Percentiles rank a stretch among this genome's conserved stretches.
Evolutionary conservation across 108 stramenopile species (phyloP).

Genomic region (Cyclotella sp.): DNA sequence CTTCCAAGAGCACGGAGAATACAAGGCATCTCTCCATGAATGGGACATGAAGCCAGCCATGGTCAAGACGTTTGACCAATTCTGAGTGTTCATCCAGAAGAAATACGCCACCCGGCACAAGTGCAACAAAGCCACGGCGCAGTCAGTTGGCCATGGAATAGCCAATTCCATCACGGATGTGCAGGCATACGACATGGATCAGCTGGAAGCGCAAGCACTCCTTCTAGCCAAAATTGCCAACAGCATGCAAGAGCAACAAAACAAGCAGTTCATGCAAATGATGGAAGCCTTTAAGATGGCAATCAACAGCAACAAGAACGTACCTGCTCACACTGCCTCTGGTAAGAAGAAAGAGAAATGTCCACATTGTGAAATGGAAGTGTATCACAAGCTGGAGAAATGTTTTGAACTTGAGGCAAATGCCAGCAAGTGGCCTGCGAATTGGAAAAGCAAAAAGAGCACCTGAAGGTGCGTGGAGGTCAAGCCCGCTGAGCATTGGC

Average conservation of each 20-base stretch:
- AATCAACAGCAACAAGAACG: too few relatives aligned
- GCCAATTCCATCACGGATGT: conserved; percentile 17
- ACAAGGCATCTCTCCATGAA: not conserved
- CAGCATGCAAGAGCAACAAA: conserved; percentile 7
- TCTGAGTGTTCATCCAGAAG: not conserved
- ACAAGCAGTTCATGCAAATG: conserved; percentile 23
- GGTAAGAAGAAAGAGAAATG: conserved; percentile 16
- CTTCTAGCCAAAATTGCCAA: conserved; percentile 5
- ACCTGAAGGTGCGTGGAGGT: too few relatives aligned
- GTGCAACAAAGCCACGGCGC: not conserved
- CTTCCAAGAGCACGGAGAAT: conserved; percentile 1
- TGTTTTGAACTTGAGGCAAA: conserved; percentile 21
- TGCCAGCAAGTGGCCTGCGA: conserved; percentile 2
- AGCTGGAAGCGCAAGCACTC: conserved; percentile 19
- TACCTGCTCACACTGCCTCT: too few relatives aligned
- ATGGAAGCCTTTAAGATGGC: conserved; percentile 6
- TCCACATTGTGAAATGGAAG: conserved; percentile 16
- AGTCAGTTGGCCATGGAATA: conserved; percentile 9
- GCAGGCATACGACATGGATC: not conserved
- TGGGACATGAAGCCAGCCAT: not conserved
- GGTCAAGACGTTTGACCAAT: conserved; percentile 1
- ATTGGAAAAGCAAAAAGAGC: conserved; percentile 16
- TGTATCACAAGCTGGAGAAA: too few relatives aligned
- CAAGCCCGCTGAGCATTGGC: conserved; percentile 26
- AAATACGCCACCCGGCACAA: not conserved